Evolutionary conservation across 2,329 filamentous ascomycete species (phyloP).

Genomic region (Neurospora sp.): DNA sequence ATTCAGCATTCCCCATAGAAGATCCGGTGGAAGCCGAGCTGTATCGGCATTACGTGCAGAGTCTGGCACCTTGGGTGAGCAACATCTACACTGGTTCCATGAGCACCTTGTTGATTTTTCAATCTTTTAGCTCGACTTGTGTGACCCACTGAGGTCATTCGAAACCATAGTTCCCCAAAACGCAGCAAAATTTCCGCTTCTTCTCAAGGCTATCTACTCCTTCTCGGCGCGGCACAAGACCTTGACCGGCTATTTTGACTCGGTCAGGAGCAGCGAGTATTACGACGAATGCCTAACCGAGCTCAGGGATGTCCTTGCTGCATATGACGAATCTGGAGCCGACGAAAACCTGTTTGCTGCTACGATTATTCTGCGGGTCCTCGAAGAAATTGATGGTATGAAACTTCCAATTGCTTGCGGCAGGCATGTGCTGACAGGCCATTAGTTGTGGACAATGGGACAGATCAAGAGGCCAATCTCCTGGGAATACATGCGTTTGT

Average conservation of each 20-base stretch:
- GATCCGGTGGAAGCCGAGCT: slow-evolving; percentile 20
- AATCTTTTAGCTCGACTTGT: slow-evolving; percentile 29
- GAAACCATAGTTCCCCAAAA: slow-evolving; percentile 42
- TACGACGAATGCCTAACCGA: slow-evolving; percentile 42
- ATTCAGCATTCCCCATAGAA: slow-evolving; percentile 20
- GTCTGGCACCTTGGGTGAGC: slow-evolving; percentile 26
- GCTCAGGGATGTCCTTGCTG: slow-evolving; percentile 35
- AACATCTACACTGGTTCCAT: not conserved
- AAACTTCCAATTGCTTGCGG: not conserved
- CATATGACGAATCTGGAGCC: slow-evolving; percentile 23
- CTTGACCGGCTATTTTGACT: slow-evolving; percentile 34
- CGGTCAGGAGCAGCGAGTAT: slow-evolving; percentile 40
- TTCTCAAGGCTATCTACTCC: slow-evolving; percentile 48
- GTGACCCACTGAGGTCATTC: slow-evolving; percentile 36
- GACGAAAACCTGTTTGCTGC: slow-evolving; percentile 45
- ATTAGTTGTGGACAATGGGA: not conserved
- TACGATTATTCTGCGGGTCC: slow-evolving; percentile 44
- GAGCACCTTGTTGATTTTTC: not conserved
- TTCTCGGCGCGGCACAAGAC: slow-evolving; percentile 45
- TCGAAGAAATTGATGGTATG: slow-evolving; percentile 41
- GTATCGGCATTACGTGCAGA: slow-evolving; percentile 24
- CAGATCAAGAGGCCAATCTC: not conserved
- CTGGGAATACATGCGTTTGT: slow-evolving; percentile 35
- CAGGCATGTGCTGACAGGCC: not conserved
- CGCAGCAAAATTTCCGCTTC: slow-evolving; percentile 37